Base-by-base conservation (phyloP, 306 rosid species). In the Quercus dentata region DNA sequence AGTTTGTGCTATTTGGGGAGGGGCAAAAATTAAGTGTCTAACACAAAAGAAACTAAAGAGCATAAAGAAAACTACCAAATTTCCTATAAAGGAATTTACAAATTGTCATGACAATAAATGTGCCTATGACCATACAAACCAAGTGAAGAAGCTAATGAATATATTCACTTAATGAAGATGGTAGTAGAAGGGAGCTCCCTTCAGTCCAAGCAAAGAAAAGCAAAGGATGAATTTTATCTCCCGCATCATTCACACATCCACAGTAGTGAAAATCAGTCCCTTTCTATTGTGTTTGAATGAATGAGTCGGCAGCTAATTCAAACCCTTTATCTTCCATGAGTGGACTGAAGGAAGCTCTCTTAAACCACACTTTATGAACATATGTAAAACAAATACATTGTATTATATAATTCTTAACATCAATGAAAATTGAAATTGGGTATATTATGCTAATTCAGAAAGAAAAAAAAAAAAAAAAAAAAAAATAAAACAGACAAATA, bases 331-430 rank as follows among this genome's bases (percentile, higher is more conserved):
- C 85, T 87, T 84, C 97, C 87, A 84, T 93, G 97, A 88, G 97
- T 93, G 97, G 97, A 89, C 97, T 87, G 97, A 93, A 91, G 97
- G 73, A 88, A 93, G 90, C 97, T 93, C 97, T 65, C 96, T 92
- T 88, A 71, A 75, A 74, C 92, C 19, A 80, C 78, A 80, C 68
- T 73, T 49, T 76, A 57, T 80, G 15, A 71, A 23, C 33, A 75
- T n/a, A 6, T 73, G 14, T 35, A 58, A 21, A 31, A 56, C 12
- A 21, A 3, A 7, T 4, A 2, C 19, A 2, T 71, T 46, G 10
- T 61, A 5, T 12, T 25, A 61, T 12, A 25, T 6, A 61, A 21
- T 61, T 61, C 14, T 25, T 4, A 23, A 61, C 71, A 65, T 33
- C 21, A 31, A 19, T 49, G 8, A 31, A 31, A 30, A 17, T 5